phyloP scores from a whole-genome alignment of 148 eudicot genomes.

The Vaccinium myrtillus region DNA sequence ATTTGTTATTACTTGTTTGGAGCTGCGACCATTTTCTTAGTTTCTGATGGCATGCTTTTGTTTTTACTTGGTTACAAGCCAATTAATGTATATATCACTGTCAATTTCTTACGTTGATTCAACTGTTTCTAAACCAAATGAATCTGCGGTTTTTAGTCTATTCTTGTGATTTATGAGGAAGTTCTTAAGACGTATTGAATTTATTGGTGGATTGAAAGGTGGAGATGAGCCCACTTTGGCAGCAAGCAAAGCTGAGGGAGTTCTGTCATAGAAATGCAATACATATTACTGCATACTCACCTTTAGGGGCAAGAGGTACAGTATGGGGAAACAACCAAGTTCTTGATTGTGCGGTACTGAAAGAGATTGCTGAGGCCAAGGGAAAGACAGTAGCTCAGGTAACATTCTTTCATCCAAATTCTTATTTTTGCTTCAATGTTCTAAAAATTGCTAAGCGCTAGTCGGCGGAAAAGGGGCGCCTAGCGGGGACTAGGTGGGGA shows the following conservation, averaged over 20 bases:
- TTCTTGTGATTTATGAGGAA: not conserved
- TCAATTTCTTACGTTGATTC: not conserved
- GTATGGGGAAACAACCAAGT: constrained; percentile 15
- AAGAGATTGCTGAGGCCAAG: constrained; percentile 15
- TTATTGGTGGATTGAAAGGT: constrained; percentile 12
- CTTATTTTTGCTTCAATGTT: not conserved
- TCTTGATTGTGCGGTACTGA: constrained; percentile 15
- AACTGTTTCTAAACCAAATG: not conserved
- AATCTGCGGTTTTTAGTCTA: not conserved
- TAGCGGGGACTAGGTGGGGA: too few species aligned
- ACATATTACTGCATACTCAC: constrained; percentile 14
- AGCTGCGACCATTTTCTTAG: not conserved
- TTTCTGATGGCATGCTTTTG: not conserved
- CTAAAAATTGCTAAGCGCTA: too few species aligned
- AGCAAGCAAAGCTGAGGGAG: constrained; percentile 17
- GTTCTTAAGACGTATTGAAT: not conserved
- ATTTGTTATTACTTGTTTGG: not conserved
- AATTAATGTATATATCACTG: not conserved
- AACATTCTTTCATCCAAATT: not conserved
- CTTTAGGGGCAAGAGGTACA: constrained; percentile 20
- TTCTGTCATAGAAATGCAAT: constrained; percentile 21
- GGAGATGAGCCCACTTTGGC: constrained; percentile 26
- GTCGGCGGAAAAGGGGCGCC: too few species aligned
- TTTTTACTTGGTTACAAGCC: not conserved
- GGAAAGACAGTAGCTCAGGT: constrained; percentile 26